Percentiles rank a stretch among this genome's conserved stretches.
Evolutionary conservation across 2,329 filamentous ascomycete genomes (phyloP).

Genomic region (Macroventuria anomochaeta): DNA sequence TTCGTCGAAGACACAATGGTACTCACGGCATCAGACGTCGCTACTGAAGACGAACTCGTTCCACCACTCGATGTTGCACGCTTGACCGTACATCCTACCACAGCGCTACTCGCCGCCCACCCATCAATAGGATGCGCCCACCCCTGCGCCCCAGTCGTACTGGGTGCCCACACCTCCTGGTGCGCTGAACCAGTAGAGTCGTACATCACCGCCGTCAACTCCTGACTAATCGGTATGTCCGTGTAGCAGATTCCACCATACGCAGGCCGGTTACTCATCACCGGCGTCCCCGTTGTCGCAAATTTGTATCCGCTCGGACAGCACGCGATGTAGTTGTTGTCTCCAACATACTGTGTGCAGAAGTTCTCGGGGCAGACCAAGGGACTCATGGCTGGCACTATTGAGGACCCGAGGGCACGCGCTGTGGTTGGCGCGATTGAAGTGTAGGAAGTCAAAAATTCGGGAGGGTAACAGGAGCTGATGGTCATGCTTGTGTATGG

Average conservation of each 20-base stretch:
- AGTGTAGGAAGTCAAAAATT: slow-evolving; percentile 31
- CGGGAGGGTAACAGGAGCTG: slow-evolving; percentile 33
- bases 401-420: slow-evolving; percentile 13
- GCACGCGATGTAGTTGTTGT: slow-evolving; percentile 35
- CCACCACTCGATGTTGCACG: neutral
- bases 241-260: slow-evolving; percentile 18
- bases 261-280: slow-evolving; percentile 1
- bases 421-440: slow-evolving; percentile 16
- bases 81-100: slow-evolving; percentile 3
- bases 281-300: neutral
- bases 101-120: slow-evolving; percentile 1
- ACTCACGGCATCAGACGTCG: neutral
- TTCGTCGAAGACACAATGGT: neutral
- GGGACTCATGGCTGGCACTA: slow-evolving; percentile 35
- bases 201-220: slow-evolving; percentile 11
- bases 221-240: neutral
- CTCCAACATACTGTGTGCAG: slow-evolving; percentile 26
- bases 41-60: neutral
- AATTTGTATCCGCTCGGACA: slow-evolving; percentile 27
- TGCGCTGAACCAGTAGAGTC: neutral
- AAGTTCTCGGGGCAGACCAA: slow-evolving; percentile 33
- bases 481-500: slow-evolving; percentile 27
- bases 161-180: slow-evolving; percentile 2
- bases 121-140: slow-evolving; percentile 20
- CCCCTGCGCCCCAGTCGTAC: slow-evolving; percentile 11